phyloP scores from a whole-genome alignment of 371 early-diverging fungal species.

The Mucor mucedo region DNA sequence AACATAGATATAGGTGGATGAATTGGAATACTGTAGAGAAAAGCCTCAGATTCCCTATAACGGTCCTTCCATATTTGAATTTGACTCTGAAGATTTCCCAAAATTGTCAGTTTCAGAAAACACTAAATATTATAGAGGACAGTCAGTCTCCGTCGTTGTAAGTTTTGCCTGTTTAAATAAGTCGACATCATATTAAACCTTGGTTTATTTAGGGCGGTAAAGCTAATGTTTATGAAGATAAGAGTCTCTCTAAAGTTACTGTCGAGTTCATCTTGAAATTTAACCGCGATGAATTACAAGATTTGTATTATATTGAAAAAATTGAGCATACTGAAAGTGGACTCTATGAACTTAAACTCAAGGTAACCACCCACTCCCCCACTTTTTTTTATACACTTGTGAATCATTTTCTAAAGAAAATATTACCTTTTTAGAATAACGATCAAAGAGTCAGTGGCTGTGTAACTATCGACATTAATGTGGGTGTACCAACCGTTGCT shows the following conservation, averaged over 20 bases:
- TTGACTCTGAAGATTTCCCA: conserved; percentile 7
- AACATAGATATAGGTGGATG: background rate
- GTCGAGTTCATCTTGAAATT: conserved; percentile 14
- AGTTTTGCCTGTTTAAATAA: background rate
- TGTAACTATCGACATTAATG: conserved; percentile 9
- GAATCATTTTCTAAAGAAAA: background rate
- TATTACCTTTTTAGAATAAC: background rate
- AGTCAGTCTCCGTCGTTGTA: background rate
- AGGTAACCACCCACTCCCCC: no score
- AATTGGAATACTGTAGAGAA: background rate
- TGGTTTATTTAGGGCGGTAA: background rate
- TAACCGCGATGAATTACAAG: conserved; percentile 14
- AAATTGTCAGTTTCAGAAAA: conserved; percentile 8
- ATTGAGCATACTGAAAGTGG: conserved; percentile 2
- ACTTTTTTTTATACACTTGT: background rate
- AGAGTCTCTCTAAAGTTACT: background rate
- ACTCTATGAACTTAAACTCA: conserved; percentile 4
- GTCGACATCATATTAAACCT: background rate
- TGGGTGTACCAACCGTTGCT: conserved; percentile 11
- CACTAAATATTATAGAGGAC: background rate
- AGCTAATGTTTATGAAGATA: background rate
- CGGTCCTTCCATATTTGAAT: conserved; percentile 15
- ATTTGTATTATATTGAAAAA: conserved; percentile 13
- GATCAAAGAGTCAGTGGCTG: background rate
- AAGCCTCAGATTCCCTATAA: conserved; percentile 13